phyloP scores from a whole-genome alignment of 192 early-diverging fungal species.

The Coemansia pectinata region DNA sequence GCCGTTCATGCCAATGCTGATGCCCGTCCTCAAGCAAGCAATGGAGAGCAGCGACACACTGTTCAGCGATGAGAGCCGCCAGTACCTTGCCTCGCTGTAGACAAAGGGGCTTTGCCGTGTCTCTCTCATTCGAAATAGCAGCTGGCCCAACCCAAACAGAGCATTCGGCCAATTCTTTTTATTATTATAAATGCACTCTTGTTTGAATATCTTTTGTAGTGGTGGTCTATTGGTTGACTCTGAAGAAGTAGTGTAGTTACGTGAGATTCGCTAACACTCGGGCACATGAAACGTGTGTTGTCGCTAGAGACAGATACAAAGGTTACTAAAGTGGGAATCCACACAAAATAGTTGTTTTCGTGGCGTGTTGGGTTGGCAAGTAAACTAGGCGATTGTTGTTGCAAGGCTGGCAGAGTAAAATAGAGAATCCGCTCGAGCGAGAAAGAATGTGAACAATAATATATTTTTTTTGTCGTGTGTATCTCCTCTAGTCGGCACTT shows the following conservation, averaged over 20 bases:
- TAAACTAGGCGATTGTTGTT: not conserved
- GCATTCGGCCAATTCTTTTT: not conserved
- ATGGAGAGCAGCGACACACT: slow-evolving; percentile 42
- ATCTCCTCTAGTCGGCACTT: not conserved
- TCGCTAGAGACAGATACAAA: not conserved
- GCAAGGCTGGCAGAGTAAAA: not conserved
- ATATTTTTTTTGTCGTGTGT: not conserved
- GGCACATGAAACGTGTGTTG: not conserved
- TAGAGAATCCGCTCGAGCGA: not conserved
- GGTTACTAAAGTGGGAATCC: not conserved
- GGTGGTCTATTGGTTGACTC: not conserved
- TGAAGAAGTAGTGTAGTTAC: not conserved
- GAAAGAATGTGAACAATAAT: not conserved
- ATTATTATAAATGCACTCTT: not conserved
- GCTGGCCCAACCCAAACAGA: not conserved
- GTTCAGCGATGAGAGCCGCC: slow-evolving; percentile 47
- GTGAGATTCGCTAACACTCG: not conserved
- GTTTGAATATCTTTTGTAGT: not conserved
- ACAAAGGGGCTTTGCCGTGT: not conserved
- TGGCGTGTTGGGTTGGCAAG: not conserved
- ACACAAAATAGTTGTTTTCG: not conserved
- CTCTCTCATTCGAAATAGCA: not conserved
- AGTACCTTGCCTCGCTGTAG: slow-evolving; percentile 38
- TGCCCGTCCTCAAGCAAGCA: slow-evolving; percentile 49
- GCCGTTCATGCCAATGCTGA: slow-evolving; percentile 31